Evolutionary conservation across 441 rosid genomes (phyloP), one percentile per base, ranked within the genome.

Genomic region (Erodium trifolium): DNA sequence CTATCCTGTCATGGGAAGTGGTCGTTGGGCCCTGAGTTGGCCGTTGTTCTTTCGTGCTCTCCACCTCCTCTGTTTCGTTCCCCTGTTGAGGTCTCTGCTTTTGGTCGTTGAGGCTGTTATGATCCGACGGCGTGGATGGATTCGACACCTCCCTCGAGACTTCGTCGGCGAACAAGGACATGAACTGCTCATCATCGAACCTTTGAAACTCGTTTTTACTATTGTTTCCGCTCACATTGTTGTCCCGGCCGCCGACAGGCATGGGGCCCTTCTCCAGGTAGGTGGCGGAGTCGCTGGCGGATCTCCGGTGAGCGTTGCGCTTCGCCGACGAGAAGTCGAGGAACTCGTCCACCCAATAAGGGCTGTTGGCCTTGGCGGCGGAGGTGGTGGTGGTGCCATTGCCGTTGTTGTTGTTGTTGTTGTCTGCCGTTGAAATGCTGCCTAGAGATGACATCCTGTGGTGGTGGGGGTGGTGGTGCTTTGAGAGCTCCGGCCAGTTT

Each of bases 321-420:
- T 88, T 81, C 2, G 83, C 82, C 0, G 89, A 76, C 0, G 98
- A 86, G 84, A 93, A 93, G 77, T 93, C 94, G 3, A 90, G 91
- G 83, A 93, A 93, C 70, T 93, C 98, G n/a, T 90, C 97, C 14
- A 87, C 87, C 97, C 97, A 88, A 0, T 84, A 84, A 87, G 89
- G 86, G 8, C 65, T 29, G 27, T 68, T 19, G 45, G 80, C 0
- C 68, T 75, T 0, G 23, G 77, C 11, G 27, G 27, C 27, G 27
- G 27, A 0, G 27, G 27, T 23, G 27, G 27, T 23, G 27, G 27
- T 23, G 27, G 27, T 23, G 27, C 2, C 27, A 75, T 78, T 4
- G 71, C 75, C 11, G 71, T 67, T 23, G 27, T 23, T 23, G 27
- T 67, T 23, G 27, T 23, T 23, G 27, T 23, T 23, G 27, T 23